Percentiles rank a stretch among this genome's conserved stretches.
Conservation (phyloP, 768 basidiomycete genomes). For the Tremella mesenterica region DNA sequence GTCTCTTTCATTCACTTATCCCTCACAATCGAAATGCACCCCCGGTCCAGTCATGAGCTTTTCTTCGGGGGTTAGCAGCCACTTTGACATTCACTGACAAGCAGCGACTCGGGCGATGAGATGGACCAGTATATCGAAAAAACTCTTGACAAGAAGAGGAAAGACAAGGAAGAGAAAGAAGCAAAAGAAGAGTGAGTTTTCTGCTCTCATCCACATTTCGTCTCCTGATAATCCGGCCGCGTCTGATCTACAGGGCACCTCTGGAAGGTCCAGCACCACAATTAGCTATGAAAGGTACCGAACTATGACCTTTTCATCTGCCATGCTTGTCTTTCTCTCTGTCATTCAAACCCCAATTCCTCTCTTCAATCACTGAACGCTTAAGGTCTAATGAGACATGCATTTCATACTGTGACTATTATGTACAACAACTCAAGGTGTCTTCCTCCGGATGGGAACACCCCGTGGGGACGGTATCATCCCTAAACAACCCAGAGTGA, state of each 20-base stretch:
- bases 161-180: conserved; percentile 7
- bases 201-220: background rate
- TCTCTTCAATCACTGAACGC: too few relatives aligned
- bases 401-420: too few relatives aligned
- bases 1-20: background rate
- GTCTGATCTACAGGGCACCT: too few relatives aligned
- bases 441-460: conserved; percentile 27
- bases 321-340: too few relatives aligned
- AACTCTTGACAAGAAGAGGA: conserved; percentile 38
- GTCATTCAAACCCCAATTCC: too few relatives aligned
- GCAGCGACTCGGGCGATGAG: conserved; percentile 66
- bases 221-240: background rate
- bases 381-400: too few relatives aligned
- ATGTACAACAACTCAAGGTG: background rate
- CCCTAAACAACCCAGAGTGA: conserved; percentile 36
- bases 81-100: too few relatives aligned
- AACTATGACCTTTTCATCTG: too few relatives aligned
- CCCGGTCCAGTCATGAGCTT: conserved; percentile 63
- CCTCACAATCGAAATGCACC: background rate
- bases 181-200: conserved; percentile 6
- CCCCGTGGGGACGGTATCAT: conserved; percentile 33
- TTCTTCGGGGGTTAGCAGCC: conserved; percentile 69
- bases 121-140: conserved; percentile 95
- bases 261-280: conserved; percentile 4
- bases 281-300: conserved; percentile 13